phyloP scores from a whole-genome alignment of 371 early-diverging fungal species.

The Amoeboaphelidium protococcarum region DNA sequence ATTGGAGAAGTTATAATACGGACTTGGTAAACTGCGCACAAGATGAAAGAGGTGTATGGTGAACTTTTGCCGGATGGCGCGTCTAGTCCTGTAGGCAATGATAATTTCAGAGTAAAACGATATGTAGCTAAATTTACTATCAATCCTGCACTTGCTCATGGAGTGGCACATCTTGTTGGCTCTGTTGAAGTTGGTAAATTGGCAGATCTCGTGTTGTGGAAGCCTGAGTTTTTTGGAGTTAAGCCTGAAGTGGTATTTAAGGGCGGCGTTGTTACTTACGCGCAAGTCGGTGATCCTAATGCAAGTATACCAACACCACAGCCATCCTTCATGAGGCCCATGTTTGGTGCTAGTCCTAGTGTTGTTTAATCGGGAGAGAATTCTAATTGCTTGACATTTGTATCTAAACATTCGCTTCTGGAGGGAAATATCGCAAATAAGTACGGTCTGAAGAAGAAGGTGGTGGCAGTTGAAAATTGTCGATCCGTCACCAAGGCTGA shows the following conservation, averaged over 20 bases:
- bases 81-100: constrained; percentile 6
- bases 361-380: constrained; percentile 10
- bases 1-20: constrained; percentile 66
- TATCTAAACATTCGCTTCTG: constrained; percentile 43
- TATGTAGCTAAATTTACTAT: constrained; percentile 86
- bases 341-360: constrained; percentile 40
- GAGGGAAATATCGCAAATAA: too few species aligned
- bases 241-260: constrained; percentile 63
- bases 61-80: too few species aligned
- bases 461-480: constrained; percentile 43
- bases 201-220: constrained; percentile 64
- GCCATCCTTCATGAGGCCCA: constrained; percentile 49
- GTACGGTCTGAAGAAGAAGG: constrained; percentile 33
- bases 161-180: constrained; percentile 61
- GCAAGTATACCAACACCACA: constrained; percentile 77
- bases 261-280: constrained; percentile 51
- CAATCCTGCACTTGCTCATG: constrained; percentile 71
- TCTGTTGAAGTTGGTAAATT: constrained; percentile 72
- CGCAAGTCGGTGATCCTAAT: constrained; percentile 67
- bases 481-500: constrained; percentile 44
- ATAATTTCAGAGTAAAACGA: constrained; percentile 22
- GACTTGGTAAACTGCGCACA: constrained; percentile 78
- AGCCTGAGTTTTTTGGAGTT: constrained; percentile 55
- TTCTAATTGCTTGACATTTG: constrained; percentile 36
- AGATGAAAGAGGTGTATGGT: constrained; percentile 63